These are phyloP conservation scores for Apium graveolens DNA, from an alignment of 129 eudicot genomes.

Conservation along the genomic window DNA sequence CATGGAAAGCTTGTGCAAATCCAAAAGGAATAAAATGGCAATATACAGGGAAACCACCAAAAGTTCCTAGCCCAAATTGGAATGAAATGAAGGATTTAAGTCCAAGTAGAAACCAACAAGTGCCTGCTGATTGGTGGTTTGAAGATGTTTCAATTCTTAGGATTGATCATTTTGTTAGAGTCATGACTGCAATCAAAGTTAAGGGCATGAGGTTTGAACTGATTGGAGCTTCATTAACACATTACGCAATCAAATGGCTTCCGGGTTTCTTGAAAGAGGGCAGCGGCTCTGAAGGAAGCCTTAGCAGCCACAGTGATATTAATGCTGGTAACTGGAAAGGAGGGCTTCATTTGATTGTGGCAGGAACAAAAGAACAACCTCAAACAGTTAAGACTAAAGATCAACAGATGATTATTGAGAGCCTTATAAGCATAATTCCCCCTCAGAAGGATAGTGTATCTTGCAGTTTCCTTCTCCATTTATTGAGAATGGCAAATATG, in stretches of 20 bases:
- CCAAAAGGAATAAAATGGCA: conserved; percentile 81
- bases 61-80: conserved; percentile 71
- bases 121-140: conserved; percentile 91
- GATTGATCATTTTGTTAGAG: conserved; percentile 89
- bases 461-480: conserved; percentile 74
- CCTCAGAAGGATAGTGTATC: conserved; percentile 74
- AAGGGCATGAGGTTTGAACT: conserved; percentile 75
- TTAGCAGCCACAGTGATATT: conserved; percentile 22
- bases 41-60: conserved; percentile 70
- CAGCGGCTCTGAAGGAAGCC: conserved; percentile 39
- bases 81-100: conserved; percentile 62
- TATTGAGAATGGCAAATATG: conserved; percentile 63
- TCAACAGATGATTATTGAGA: conserved; percentile 72
- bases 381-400: conserved; percentile 45
- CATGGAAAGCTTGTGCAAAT: conserved; percentile 83
- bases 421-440: conserved; percentile 85
- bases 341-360: conserved; percentile 61
- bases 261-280: conserved; percentile 61
- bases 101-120: conserved; percentile 53
- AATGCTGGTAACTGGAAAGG: conserved; percentile 55
- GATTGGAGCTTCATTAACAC: conserved; percentile 64
- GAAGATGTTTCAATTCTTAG: conserved; percentile 69
- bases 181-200: conserved; percentile 69
- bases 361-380: conserved; percentile 36
- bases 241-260: conserved; percentile 67